Percentiles rank a stretch among this genome's conserved stretches.
phyloP scores from a whole-genome alignment of 306 rosid genomes.

The Aeschynomene evenia region DNA sequence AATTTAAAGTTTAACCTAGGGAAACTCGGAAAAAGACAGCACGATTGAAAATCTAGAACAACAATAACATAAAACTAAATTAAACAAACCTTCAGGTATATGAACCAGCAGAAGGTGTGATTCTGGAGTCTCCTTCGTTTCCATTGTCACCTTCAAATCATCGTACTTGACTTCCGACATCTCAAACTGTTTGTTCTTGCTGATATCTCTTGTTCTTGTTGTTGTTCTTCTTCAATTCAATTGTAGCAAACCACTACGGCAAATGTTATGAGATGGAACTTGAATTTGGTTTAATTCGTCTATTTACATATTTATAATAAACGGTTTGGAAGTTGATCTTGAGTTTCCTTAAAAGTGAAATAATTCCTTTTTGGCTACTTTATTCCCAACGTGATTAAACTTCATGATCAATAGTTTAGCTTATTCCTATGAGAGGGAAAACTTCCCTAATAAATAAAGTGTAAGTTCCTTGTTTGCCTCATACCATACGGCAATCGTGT shows the following conservation, averaged over 20 bases:
- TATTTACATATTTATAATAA: slow-evolving; percentile 28
- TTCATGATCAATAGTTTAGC: not conserved
- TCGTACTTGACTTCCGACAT: slow-evolving; percentile 19
- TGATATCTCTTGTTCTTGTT: not conserved
- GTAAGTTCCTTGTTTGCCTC: slow-evolving; percentile 36
- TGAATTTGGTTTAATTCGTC: slow-evolving; percentile 10
- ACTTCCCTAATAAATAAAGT: slow-evolving; percentile 38
- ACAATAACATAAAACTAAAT: not conserved
- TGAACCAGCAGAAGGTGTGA: slow-evolving; percentile 27
- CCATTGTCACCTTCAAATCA: slow-evolving; percentile 21
- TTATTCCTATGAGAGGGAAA: slow-evolving; percentile 34
- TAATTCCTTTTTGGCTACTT: slow-evolving; percentile 32
- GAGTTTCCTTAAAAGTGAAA: slow-evolving; percentile 32
- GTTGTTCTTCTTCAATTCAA: not conserved
- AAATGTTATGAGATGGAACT: not conserved
- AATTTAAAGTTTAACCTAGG: not conserved
- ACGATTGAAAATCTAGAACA: not conserved
- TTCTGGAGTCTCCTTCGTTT: slow-evolving; percentile 18
- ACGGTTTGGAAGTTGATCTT: not conserved
- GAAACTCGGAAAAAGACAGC: not conserved
- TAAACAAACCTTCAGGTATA: slow-evolving; percentile 36
- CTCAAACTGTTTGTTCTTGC: not conserved
- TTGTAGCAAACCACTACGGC: not conserved
- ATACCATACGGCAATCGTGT: slow-evolving; percentile 24
- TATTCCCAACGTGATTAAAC: slow-evolving; percentile 5